Percentiles rank a stretch among this genome's conserved stretches.
Conservation (phyloP, 192 early-diverging fungal genomes). For the Jimgerdemannia lactiflua region DNA sequence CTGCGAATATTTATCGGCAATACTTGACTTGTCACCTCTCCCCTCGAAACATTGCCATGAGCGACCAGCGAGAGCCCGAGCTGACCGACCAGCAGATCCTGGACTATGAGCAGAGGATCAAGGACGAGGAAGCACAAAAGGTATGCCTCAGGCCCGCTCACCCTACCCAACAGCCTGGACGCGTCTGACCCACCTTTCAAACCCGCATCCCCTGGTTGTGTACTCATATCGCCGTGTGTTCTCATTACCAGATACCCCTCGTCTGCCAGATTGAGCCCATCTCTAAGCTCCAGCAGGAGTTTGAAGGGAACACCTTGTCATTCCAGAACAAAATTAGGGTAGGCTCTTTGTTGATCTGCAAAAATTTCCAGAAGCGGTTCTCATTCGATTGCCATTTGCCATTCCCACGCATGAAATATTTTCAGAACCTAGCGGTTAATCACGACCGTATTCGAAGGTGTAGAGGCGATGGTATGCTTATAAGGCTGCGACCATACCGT, state of each 20-base stretch:
- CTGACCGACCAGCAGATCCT: conserved; percentile 41
- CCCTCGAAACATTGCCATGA: not conserved
- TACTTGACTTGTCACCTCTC: not conserved
- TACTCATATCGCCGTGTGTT: not conserved
- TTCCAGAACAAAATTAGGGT: conserved; percentile 53
- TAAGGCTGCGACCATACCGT: not conserved
- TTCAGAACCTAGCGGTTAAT: conserved; percentile 41
- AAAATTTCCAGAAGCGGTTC: too few relatives aligned
- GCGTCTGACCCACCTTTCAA: too few relatives aligned
- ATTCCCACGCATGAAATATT: not conserved
- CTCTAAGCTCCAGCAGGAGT: conserved; percentile 44
- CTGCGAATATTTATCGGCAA: too few relatives aligned
- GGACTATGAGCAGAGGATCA: conserved; percentile 45
- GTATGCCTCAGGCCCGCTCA: conserved; percentile 1
- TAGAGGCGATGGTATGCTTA: conserved; percentile 53
- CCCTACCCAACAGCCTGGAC: not conserved
- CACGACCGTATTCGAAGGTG: conserved; percentile 50
- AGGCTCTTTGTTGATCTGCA: not conserved
- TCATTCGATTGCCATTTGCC: not conserved
- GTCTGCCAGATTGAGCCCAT: conserved; percentile 48
- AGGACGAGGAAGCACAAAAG: conserved; percentile 54
- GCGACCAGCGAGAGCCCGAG: conserved; percentile 11
- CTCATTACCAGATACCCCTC: conserved; percentile 36
- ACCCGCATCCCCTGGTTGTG: not conserved
- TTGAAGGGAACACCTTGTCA: conserved; percentile 38